Base-by-base conservation (phyloP, 1,139 yeast species). In the Starmera stellimalicola region DNA sequence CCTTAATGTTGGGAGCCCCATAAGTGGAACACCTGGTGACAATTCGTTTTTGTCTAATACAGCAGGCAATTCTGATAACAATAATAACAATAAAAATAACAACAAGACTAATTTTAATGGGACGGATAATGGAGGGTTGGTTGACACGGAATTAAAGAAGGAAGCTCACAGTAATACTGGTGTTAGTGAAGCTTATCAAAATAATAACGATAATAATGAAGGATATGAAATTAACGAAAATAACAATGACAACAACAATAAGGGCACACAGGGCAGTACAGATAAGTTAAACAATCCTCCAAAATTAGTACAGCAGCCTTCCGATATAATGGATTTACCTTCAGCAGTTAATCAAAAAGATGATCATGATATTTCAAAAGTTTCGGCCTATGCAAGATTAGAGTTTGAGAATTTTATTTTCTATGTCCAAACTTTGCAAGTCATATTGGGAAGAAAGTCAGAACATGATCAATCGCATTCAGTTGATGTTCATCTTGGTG, bases 381-480 rank as follows among this genome's bases (percentile, higher is more conserved):
- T 91, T 10, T 81, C 88, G 8, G 98, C 98, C 1, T 91, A 91
- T 54, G 98, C 98, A 2, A 69, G 95, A 44, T 62, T 91, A 28
- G 97, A 91, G 54, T 91, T 91, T 57, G 95, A 84, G 40, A 77
- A 85, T 44, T 88, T 80, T 54, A 85, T 95, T 4, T 91, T 93
- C 56, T 91, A 87, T 49, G 95, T 91, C 4, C 98, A 91, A 58
- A 91, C 98, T 1, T 67, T 91, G 48, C 97, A 91, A 54, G 95
- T 91, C 3, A 72, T 91, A 7, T 63, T 91, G 29, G 99, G 99
- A 7, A 69, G 99, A 45, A 72, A 85, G 40, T 81, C 93, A 8
- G 87, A 81, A 51, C 82, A 82, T 44, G 82, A 76, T 44, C 57
- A 63, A 18, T 50, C 65, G 14, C 74, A 68, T 50, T 70, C 83